A percentile compares a stretch with the other conserved stretches of the same genome.
Conservation (phyloP, 306 rosid genomes). For the Clitoria ternatea region DNA sequence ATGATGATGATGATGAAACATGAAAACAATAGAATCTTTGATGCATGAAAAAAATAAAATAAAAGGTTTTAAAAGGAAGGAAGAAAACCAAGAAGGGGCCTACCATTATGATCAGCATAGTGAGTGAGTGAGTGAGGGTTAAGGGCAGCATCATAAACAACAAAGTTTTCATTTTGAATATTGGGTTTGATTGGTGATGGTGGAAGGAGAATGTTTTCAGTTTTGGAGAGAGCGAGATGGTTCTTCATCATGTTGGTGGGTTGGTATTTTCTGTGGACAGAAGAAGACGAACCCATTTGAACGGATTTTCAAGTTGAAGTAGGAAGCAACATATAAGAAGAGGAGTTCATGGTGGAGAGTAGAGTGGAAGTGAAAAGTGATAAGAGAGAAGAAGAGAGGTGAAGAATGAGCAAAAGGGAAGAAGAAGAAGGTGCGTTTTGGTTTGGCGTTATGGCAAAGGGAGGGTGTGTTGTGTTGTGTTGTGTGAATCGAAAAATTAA, state of each 20-base stretch:
- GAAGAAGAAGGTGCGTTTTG: background rate
- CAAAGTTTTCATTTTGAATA: conserved; percentile 33
- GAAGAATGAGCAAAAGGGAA: conserved; percentile 14
- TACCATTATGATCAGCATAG: conserved; percentile 42
- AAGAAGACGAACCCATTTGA: conserved; percentile 73
- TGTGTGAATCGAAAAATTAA: background rate
- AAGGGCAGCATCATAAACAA: conserved; percentile 33
- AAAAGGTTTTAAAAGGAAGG: background rate
- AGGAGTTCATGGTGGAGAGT: conserved; percentile 14
- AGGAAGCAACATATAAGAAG: background rate
- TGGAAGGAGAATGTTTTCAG: conserved; percentile 47
- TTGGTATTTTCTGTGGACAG: conserved; percentile 47
- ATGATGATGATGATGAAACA: conserved; percentile 4
- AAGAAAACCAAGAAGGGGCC: background rate
- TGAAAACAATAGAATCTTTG: background rate
- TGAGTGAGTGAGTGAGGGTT: conserved; percentile 36
- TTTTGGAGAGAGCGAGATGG: conserved; percentile 45
- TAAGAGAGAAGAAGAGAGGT: conserved; percentile 22
- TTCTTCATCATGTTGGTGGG: conserved; percentile 62
- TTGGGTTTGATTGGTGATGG: conserved; percentile 62
- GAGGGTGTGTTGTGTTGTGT: too few species aligned
- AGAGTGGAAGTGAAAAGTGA: conserved; percentile 36
- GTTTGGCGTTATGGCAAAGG: conserved; percentile 55
- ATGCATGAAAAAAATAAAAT: background rate
- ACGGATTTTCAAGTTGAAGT: background rate